Evolutionary conservation across 192 early-diverging fungal species (phyloP).

Genomic region (Coemansia sp.): DNA sequence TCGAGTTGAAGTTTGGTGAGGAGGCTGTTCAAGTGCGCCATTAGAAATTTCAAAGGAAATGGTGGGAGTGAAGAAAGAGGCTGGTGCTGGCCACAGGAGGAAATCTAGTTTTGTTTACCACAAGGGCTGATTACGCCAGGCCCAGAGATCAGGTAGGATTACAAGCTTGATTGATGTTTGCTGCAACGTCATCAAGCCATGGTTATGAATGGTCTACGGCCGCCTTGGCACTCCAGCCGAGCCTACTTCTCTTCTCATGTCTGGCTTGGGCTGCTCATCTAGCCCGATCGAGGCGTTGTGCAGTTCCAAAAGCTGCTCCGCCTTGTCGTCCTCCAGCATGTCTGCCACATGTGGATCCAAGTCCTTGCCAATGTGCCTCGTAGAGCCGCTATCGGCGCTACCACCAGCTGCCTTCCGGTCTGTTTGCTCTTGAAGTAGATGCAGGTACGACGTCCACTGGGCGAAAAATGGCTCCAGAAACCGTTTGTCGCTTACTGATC

Average conservation of each 20-base stretch:
- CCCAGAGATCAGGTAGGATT: background rate
- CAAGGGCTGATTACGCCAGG: background rate
- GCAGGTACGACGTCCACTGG: slow-evolving; percentile 46
- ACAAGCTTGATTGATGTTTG: slow-evolving; percentile 56
- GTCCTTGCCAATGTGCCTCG: slow-evolving; percentile 26
- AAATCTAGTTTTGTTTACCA: background rate
- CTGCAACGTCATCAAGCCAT: slow-evolving; percentile 79
- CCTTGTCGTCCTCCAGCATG: slow-evolving; percentile 49
- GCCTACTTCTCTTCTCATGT: too few relatives aligned
- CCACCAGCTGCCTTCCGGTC: background rate
- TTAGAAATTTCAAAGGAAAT: slow-evolving; percentile 3
- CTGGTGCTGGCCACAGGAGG: background rate
- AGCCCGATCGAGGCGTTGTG: slow-evolving; percentile 29
- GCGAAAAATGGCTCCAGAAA: slow-evolving; percentile 43
- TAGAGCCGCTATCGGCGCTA: background rate
- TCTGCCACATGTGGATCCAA: slow-evolving; percentile 35
- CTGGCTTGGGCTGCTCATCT: background rate
- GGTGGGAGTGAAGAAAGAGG: background rate
- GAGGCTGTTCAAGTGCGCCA: slow-evolving; percentile 24
- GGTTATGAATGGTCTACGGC: slow-evolving; percentile 66
- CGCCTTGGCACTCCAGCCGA: slow-evolving; percentile 5
- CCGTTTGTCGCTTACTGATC: slow-evolving; percentile 33
- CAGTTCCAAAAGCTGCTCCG: slow-evolving; percentile 49
- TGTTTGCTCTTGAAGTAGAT: slow-evolving; percentile 28
- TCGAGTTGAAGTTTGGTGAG: slow-evolving; percentile 34